These are phyloP conservation scores for Paramyrothecium sp. DNA, from an alignment of 2,329 filamentous ascomycete species.

Conservation along the genomic window DNA sequence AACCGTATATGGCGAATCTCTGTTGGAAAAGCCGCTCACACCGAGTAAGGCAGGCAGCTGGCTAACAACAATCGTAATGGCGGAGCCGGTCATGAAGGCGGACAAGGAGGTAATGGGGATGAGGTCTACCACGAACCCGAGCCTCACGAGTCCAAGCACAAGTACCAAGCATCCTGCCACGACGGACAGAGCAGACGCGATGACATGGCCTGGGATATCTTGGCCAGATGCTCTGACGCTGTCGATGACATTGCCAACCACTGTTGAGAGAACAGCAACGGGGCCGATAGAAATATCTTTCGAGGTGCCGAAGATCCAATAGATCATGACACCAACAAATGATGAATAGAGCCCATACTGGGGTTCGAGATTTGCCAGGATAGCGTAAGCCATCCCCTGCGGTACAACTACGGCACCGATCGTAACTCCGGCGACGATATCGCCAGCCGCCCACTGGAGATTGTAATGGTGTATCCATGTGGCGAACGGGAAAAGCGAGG, in stretches of 20 bases:
- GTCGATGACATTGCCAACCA: constrained; percentile 79
- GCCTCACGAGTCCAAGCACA: constrained; percentile 73
- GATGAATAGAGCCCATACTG: constrained; percentile 84
- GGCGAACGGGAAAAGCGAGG: constrained; percentile 80
- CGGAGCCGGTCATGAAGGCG: constrained; percentile 96
- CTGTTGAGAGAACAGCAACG: constrained; percentile 91
- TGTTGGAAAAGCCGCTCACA: constrained; percentile 69
- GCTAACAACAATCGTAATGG: constrained; percentile 81
- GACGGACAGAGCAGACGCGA: constrained; percentile 77
- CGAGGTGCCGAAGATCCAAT: constrained; percentile 97
- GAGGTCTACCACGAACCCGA: constrained; percentile 89
- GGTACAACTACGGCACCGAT: constrained; percentile 77
- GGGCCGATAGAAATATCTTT: constrained; percentile 98
- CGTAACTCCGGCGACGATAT: constrained; percentile 73
- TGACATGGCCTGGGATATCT: constrained; percentile 57
- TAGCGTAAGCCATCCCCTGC: constrained; percentile 93
- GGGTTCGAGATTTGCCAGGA: constrained; percentile 74
- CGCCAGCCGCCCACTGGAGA: constrained; percentile 80
- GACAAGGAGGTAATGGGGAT: constrained; percentile 89
- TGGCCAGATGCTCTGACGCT: constrained; percentile 58
- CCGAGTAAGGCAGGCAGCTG: constrained; percentile 84
- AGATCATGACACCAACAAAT: constrained; percentile 91
- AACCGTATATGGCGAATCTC: constrained; percentile 76
- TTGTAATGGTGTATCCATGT: constrained; percentile 93
- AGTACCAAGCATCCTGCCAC: constrained; percentile 76